Conservation (phyloP, 2,329 filamentous ascomycete species). For the Cytospora leucostoma region DNA sequence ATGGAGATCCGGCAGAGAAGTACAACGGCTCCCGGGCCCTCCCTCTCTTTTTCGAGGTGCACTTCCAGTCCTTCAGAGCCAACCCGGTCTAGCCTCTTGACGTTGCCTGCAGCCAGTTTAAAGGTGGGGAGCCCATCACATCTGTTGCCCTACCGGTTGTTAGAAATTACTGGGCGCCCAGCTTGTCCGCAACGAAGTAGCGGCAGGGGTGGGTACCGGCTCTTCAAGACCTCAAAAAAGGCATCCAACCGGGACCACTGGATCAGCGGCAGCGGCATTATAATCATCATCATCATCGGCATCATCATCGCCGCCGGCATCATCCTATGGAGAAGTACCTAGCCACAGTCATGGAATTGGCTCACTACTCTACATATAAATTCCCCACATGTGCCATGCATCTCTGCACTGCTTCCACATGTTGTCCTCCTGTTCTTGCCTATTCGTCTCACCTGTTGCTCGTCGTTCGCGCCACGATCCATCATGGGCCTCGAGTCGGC, state of each 20-base stretch:
- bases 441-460: not conserved
- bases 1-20: not conserved
- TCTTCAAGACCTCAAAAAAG: not conserved
- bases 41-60: not conserved
- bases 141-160: not conserved
- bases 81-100: not conserved
- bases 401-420: not conserved
- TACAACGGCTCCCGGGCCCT: not conserved
- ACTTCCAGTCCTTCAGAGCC: not conserved
- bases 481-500: not conserved
- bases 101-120: not conserved
- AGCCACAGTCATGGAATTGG: not conserved
- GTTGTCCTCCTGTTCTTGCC: not conserved
- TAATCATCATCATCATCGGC: not conserved
- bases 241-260: not conserved
- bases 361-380: too few relatives aligned
- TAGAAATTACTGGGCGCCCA: not conserved
- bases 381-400: not conserved
- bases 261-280: not conserved
- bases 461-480: not conserved
- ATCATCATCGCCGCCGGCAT: not conserved
- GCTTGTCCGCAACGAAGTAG: not conserved
- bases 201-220: constrained; percentile 1
- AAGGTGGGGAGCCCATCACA: constrained; percentile 2
- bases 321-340: not conserved